Conservation (phyloP, 2,329 filamentous ascomycete species). For the Neobulgaria alba region DNA sequence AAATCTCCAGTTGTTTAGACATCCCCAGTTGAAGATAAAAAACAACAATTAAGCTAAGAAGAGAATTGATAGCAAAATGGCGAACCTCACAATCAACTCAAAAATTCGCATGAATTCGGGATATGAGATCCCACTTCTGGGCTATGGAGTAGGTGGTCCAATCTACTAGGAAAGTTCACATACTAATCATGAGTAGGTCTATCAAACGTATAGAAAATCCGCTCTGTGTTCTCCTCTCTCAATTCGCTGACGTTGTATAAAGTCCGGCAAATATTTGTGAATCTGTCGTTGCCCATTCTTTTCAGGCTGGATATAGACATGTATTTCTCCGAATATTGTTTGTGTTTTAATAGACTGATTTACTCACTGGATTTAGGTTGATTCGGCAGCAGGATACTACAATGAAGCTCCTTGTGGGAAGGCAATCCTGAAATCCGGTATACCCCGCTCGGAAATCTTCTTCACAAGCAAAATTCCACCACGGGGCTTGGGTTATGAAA, state of each 20-base stretch:
- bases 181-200: conserved; percentile 28
- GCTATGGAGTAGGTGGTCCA: conserved; percentile 42
- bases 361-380: conserved; percentile 34
- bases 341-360: neutral
- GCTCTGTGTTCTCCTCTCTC: neutral
- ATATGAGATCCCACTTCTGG: conserved; percentile 51
- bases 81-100: conserved; percentile 38
- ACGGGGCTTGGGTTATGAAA: neutral
- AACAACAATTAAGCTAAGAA: neutral
- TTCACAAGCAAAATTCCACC: conserved; percentile 54
- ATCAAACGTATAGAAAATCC: conserved; percentile 30
- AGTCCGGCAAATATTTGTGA: conserved; percentile 49
- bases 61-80: conserved; percentile 30
- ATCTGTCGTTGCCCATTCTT: conserved; percentile 43
- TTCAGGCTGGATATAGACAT: conserved; percentile 49
- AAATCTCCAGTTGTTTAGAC: too few relatives aligned
- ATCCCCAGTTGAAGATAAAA: too few relatives aligned
- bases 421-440: conserved; percentile 36
- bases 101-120: conserved; percentile 44
- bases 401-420: conserved; percentile 48
- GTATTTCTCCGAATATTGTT: too few relatives aligned
- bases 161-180: neutral
- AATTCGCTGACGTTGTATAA: conserved; percentile 5
- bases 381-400: conserved; percentile 47
- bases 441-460: conserved; percentile 49